Evolutionary conservation across 2,329 filamentous ascomycete genomes (phyloP).

Genomic region (Chaetomiaceae sp.): DNA sequence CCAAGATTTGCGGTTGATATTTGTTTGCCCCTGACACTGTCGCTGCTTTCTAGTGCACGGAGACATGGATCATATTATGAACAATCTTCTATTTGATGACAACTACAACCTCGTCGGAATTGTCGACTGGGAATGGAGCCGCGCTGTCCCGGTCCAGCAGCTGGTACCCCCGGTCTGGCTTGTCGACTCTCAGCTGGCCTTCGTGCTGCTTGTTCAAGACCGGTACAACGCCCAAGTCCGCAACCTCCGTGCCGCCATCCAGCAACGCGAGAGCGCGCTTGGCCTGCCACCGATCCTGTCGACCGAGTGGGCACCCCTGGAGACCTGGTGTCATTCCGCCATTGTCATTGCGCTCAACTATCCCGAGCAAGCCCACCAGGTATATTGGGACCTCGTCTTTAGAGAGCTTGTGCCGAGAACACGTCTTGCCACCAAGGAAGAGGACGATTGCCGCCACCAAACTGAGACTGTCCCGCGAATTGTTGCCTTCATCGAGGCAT

Average conservation of each 20-base stretch:
- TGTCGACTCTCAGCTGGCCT: not conserved
- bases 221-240: not conserved
- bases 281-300: conserved; percentile 2
- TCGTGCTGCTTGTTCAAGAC: not conserved
- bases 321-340: not conserved
- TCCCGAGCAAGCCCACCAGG: not conserved
- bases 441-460: not conserved
- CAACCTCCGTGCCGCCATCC: conserved; percentile 1
- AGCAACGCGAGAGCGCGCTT: not conserved
- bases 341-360: conserved; percentile 5
- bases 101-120: conserved; percentile 7
- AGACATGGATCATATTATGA: not conserved
- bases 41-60: conserved; percentile 1
- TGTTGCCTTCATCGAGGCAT: not conserved
- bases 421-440: not conserved
- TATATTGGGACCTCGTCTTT: conserved; percentile 4
- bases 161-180: conserved; percentile 7
- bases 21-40: too few relatives aligned
- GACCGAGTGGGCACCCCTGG: conserved; percentile 1
- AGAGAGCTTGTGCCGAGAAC: not conserved
- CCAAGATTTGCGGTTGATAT: too few relatives aligned
- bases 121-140: conserved; percentile 12
- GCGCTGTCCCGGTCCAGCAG: conserved; percentile 1
- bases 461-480: not conserved
- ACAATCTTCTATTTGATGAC: conserved; percentile 6